Conservation (phyloP, 805 yeast genomes). For the Candida yuanshanica region DNA sequence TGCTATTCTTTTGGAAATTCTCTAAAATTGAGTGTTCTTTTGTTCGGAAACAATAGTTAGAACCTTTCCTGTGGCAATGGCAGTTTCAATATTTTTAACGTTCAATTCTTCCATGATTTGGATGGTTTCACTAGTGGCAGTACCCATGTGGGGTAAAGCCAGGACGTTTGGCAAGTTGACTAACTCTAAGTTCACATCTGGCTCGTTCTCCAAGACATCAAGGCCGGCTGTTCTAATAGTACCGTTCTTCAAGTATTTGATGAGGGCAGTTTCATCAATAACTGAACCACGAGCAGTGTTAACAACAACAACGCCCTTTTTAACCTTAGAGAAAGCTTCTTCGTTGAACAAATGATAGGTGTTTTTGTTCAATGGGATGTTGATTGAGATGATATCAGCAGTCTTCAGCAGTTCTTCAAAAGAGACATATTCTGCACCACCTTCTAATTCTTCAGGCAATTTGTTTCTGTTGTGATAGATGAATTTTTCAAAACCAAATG, state of each 20-base stretch:
- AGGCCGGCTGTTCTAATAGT: constrained; percentile 64
- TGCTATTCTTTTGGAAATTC: background rate
- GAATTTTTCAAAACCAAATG: constrained; percentile 71
- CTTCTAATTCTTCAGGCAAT: constrained; percentile 55
- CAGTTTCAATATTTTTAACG: constrained; percentile 59
- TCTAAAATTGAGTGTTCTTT: constrained; percentile 15
- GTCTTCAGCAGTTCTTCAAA: constrained; percentile 59
- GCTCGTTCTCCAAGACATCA: constrained; percentile 76
- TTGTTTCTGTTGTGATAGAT: constrained; percentile 66
- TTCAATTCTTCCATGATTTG: constrained; percentile 76
- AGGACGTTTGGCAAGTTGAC: constrained; percentile 61
- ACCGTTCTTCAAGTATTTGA: constrained; percentile 52
- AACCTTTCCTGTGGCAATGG: constrained; percentile 61
- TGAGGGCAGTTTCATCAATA: constrained; percentile 58
- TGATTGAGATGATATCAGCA: constrained; percentile 68
- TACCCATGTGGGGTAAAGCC: constrained; percentile 86
- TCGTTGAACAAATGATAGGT: constrained; percentile 68
- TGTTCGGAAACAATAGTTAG: constrained; percentile 79
- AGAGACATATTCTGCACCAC: constrained; percentile 63
- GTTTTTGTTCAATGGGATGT: constrained; percentile 67
- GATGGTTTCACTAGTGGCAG: constrained; percentile 70
- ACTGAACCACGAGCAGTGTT: constrained; percentile 91
- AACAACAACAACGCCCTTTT: constrained; percentile 66
- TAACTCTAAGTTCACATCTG: constrained; percentile 60
- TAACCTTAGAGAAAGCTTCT: constrained; percentile 60